Evolutionary conservation across 257 asterid species (phyloP).

Genomic region (Solanum tarijense): DNA sequence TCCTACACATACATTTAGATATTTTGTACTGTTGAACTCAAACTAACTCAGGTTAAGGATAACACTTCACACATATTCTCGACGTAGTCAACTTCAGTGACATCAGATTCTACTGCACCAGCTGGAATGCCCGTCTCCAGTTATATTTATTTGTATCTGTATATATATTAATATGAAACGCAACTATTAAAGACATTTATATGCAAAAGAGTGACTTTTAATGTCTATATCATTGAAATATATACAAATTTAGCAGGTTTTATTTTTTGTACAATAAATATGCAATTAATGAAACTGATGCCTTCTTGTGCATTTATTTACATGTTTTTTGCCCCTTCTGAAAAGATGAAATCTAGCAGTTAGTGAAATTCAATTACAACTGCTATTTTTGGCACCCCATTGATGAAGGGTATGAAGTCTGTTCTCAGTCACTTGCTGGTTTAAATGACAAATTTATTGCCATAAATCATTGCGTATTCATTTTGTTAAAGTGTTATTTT

Average conservation of each 20-base stretch:
- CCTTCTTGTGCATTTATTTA: background rate
- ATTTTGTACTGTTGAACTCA: background rate
- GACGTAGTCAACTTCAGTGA: constrained; percentile 50
- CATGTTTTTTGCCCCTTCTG: background rate
- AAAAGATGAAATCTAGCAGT: background rate
- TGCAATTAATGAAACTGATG: background rate
- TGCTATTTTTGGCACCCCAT: background rate
- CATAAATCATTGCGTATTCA: background rate
- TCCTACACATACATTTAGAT: background rate
- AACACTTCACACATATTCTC: constrained; percentile 71
- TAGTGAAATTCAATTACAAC: background rate
- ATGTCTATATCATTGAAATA: background rate
- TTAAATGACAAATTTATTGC: background rate
- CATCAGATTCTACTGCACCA: constrained; percentile 2
- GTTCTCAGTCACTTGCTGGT: background rate
- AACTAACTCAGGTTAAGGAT: constrained; percentile 49
- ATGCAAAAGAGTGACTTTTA: background rate
- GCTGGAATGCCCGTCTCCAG: background rate
- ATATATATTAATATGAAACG: background rate
- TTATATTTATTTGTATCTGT: too few species aligned
- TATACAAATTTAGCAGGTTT: background rate
- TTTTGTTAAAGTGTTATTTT: background rate
- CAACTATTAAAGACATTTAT: background rate
- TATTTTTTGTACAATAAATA: background rate
- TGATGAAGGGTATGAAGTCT: background rate